phyloP scores from a whole-genome alignment of 805 yeast species.

The Spathaspora gorwiae region DNA sequence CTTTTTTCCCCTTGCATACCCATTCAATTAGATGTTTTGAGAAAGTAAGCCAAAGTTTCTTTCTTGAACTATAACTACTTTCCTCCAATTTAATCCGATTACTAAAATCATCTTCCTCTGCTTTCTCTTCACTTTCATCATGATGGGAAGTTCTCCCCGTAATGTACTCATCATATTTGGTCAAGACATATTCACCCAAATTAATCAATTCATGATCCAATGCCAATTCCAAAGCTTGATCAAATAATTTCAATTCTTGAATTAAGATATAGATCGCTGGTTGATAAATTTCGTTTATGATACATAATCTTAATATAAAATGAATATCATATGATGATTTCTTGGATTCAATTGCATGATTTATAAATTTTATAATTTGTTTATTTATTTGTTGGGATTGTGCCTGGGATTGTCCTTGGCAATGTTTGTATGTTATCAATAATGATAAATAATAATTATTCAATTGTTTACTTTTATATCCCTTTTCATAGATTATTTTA shows the following conservation, averaged over 20 bases:
- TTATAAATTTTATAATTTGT: conserved; percentile 30
- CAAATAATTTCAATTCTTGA: conserved; percentile 57
- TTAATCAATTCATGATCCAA: conserved; percentile 55
- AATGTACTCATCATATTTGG: conserved; percentile 24
- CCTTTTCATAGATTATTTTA: conserved; percentile 41
- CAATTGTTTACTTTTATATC: conserved; percentile 41
- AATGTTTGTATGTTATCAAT: conserved; percentile 43
- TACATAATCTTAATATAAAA: conserved; percentile 69
- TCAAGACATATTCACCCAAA: conserved; percentile 40
- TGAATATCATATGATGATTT: conserved; percentile 55
- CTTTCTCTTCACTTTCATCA: conserved; percentile 50
- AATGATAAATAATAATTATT: conserved; percentile 71
- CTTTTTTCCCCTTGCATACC: conserved; percentile 17
- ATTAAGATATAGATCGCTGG: conserved; percentile 75
- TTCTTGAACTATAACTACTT: conserved; percentile 43
- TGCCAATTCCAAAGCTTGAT: conserved; percentile 78
- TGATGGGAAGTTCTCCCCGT: conserved; percentile 15
- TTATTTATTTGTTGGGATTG: conserved; percentile 11
- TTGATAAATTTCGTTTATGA: conserved; percentile 51
- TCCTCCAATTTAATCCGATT: conserved; percentile 32
- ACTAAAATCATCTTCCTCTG: conserved; percentile 36
- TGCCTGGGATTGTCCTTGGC: too few relatives aligned
- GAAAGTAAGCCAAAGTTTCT: conserved; percentile 70
- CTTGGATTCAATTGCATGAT: conserved; percentile 17
- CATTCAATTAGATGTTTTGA: conserved; percentile 45